phyloP scores from a whole-genome alignment of 345 rosid species.

The Linum usitatissimum region DNA sequence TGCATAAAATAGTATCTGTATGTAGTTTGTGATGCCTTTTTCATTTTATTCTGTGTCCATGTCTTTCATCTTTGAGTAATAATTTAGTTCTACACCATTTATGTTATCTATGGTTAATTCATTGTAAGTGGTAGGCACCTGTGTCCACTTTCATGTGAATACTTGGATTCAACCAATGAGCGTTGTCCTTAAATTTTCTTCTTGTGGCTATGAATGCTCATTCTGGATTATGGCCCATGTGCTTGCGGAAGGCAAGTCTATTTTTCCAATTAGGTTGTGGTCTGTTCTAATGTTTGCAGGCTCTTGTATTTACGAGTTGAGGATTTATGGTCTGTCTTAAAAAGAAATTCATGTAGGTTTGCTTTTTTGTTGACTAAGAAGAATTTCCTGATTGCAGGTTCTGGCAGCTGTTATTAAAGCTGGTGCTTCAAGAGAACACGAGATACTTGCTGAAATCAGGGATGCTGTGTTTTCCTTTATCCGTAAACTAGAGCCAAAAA shows the following conservation, averaged over 20 bases:
- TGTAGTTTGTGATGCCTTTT: not conserved
- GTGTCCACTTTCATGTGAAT: not conserved
- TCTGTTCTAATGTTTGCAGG: not conserved
- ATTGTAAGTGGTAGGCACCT: not conserved
- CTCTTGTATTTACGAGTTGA: not conserved
- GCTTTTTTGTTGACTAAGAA: not conserved
- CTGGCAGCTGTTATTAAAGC: slow-evolving; percentile 99
- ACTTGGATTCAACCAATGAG: not conserved
- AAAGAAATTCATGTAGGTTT: not conserved
- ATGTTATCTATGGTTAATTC: not conserved
- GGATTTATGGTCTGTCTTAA: not conserved
- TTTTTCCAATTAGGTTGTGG: not conserved
- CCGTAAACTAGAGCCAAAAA: slow-evolving; percentile 80
- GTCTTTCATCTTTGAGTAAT: not conserved
- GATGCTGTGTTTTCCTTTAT: slow-evolving; percentile 91
- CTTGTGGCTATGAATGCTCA: not conserved
- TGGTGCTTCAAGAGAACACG: slow-evolving; percentile 99
- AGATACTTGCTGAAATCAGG: slow-evolving; percentile 96
- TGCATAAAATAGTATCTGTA: not conserved
- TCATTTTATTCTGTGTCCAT: not conserved
- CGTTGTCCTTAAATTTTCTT: not conserved
- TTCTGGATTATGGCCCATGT: not conserved
- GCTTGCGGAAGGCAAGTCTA: not conserved
- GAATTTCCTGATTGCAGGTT: slow-evolving; percentile 43
- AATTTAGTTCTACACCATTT: not conserved